These are phyloP conservation scores for Terfezia boudieri DNA, from an alignment of 495 filamentous ascomycete species.

Conservation along the genomic window DNA sequence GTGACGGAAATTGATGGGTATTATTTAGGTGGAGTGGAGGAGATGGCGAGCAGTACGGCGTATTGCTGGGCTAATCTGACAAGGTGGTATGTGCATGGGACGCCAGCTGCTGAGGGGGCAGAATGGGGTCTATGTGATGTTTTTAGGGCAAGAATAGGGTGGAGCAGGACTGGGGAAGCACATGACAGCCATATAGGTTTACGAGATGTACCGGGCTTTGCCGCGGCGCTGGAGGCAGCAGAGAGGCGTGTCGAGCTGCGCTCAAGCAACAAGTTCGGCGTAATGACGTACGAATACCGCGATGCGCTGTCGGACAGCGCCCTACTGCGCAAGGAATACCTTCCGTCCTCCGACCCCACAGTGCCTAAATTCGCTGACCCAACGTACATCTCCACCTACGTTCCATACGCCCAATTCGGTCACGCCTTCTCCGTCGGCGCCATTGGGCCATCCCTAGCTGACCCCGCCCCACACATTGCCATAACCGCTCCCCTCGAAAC, in stretches of 20 bases:
- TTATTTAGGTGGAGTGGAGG: constrained; percentile 14
- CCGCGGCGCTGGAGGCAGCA: background rate
- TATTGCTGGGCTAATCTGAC: constrained; percentile 16
- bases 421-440: constrained; percentile 6
- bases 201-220: constrained; percentile 11
- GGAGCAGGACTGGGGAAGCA: constrained; percentile 9
- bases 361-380: constrained; percentile 3
- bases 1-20: constrained; percentile 11
- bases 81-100: constrained; percentile 12
- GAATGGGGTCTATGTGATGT: constrained; percentile 17
- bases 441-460: constrained; percentile 1
- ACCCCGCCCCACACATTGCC: constrained; percentile 4
- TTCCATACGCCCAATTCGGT: constrained; percentile 13
- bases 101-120: constrained; percentile 8
- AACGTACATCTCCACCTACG: constrained; percentile 11
- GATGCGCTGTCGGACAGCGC: background rate
- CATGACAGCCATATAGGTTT: constrained; percentile 8
- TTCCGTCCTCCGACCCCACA: background rate
- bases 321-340: background rate
- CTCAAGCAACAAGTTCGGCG: background rate
- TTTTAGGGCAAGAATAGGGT: constrained; percentile 13
- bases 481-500: constrained; percentile 12
- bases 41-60: constrained; percentile 15
- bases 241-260: background rate
- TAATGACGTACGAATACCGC: background rate